phyloP scores from a whole-genome alignment of 2,329 filamentous ascomycete species.

The Capronia americana region DNA sequence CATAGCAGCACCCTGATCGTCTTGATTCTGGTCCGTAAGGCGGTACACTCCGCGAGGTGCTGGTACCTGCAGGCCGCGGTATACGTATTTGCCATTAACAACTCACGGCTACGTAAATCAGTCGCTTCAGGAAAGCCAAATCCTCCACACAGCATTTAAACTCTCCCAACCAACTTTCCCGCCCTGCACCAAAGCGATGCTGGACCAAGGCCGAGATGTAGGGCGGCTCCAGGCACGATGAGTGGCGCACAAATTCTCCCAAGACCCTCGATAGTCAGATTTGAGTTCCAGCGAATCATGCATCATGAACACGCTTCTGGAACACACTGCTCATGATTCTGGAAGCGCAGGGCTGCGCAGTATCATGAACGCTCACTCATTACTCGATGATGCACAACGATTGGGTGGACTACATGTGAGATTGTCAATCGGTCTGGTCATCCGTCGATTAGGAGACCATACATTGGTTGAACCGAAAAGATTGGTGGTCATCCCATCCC shows the following conservation, averaged over 20 bases:
- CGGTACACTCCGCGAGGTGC: background rate
- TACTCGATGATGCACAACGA: slow-evolving; percentile 1
- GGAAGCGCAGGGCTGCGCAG: background rate
- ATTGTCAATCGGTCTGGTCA: slow-evolving; percentile 1
- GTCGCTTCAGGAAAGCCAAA: background rate
- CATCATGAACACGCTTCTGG: slow-evolving; percentile 34
- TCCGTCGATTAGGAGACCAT: slow-evolving; percentile 6
- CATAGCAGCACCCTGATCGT: background rate
- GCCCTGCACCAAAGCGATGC: background rate
- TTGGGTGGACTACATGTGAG: slow-evolving; percentile 10
- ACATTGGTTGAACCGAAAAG: slow-evolving; percentile 19
- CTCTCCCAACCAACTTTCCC: slow-evolving; percentile 4
- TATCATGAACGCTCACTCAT: slow-evolving; percentile 2
- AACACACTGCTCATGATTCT: slow-evolving; percentile 18
- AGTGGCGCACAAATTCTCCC: slow-evolving; percentile 25
- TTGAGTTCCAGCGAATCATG: slow-evolving; percentile 23
- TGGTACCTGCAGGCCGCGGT: background rate
- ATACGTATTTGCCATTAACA: background rate
- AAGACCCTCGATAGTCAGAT: slow-evolving; percentile 7
- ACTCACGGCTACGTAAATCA: background rate
- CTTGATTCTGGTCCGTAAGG: background rate
- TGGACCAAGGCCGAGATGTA: background rate
- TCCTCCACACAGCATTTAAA: background rate
- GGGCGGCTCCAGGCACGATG: background rate
- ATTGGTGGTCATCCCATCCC: slow-evolving; percentile 11